Percentiles rank a stretch among this genome's conserved stretches.
Evolutionary conservation across 2,329 filamentous ascomycete genomes (phyloP).

Genomic region (Hypoxylon sp.): DNA sequence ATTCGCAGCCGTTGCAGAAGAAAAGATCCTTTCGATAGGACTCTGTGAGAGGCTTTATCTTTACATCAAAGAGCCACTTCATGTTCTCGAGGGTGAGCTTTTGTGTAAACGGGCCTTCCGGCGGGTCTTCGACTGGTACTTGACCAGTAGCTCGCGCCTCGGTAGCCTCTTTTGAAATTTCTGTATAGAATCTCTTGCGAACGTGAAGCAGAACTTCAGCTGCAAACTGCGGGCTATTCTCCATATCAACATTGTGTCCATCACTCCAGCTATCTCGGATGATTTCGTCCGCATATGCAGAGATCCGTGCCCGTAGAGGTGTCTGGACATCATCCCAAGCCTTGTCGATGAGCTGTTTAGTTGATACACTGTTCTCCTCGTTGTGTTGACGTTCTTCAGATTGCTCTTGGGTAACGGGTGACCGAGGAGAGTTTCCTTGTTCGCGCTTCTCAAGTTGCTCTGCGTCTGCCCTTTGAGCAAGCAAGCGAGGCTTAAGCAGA

Average conservation of each 20-base stretch:
- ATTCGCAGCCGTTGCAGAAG: conserved; percentile 77
- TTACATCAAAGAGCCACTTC: conserved; percentile 86
- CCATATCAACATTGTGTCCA: conserved; percentile 72
- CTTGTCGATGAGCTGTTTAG: conserved; percentile 72
- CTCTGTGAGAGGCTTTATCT: conserved; percentile 78
- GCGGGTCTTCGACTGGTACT: conserved; percentile 61
- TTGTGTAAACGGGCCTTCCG: conserved; percentile 67
- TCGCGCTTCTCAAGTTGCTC: conserved; percentile 66
- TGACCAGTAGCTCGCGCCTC: conserved; percentile 61
- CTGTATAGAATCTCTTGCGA: conserved; percentile 74
- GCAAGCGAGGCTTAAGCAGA: conserved; percentile 74
- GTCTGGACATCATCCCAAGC: conserved; percentile 80
- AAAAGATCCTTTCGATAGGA: conserved; percentile 78
- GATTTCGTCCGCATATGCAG: conserved; percentile 76
- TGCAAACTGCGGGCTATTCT: conserved; percentile 76
- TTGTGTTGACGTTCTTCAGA: conserved; percentile 39
- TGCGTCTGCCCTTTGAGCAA: conserved; percentile 75
- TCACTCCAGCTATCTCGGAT: conserved; percentile 75
- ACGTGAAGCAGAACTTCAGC: conserved; percentile 77
- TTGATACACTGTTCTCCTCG: conserved; percentile 58
- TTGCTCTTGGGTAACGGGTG: conserved; percentile 55
- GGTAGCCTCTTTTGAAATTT: conserved; percentile 67
- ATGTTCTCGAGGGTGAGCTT: conserved; percentile 84
- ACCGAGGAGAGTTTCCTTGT: conserved; percentile 51
- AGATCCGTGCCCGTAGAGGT: conserved; percentile 74